A percentile compares a stretch with the other conserved stretches of the same genome.
Conservation (phyloP, 345 rosid genomes). For the Triadica sebifera region DNA sequence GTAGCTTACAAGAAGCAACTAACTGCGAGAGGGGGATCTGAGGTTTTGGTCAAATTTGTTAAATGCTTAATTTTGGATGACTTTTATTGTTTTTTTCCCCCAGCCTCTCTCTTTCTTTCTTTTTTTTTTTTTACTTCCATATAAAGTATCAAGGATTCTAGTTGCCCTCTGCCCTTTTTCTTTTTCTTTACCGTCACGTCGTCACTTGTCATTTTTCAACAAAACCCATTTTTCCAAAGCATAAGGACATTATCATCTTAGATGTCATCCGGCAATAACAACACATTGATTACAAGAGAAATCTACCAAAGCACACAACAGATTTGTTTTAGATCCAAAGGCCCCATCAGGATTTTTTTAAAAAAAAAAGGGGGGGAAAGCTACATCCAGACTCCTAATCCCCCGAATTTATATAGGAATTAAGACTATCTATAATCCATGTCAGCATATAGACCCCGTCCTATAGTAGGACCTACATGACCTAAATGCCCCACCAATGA, state of each 20-base stretch:
- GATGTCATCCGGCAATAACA: background rate
- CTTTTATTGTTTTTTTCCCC: fast-evolving
- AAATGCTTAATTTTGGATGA: background rate
- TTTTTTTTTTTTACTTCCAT: background rate
- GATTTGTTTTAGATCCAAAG: background rate
- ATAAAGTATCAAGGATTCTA: constrained; percentile 6
- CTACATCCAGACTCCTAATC: too few relatives aligned
- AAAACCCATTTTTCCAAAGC: background rate
- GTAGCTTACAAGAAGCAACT: background rate
- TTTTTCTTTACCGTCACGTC: background rate
- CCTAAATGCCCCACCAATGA: background rate
- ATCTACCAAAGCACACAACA: background rate
- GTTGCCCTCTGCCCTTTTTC: background rate
- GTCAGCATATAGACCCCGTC: background rate
- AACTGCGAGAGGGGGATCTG: background rate
- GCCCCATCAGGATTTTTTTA: too few relatives aligned
- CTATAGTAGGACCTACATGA: background rate
- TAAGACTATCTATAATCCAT: background rate
- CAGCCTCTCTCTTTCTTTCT: background rate
- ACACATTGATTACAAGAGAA: background rate
- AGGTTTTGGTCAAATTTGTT: background rate
- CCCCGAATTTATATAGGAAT: background rate
- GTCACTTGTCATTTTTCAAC: background rate
- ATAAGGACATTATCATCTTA: background rate
- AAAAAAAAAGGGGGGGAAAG: too few relatives aligned